A percentile compares a stretch with the other conserved stretches of the same genome.
These are phyloP conservation scores for Nannochloropsis granulata DNA, from an alignment of 108 stramenopile genomes.

Conservation along the genomic window DNA sequence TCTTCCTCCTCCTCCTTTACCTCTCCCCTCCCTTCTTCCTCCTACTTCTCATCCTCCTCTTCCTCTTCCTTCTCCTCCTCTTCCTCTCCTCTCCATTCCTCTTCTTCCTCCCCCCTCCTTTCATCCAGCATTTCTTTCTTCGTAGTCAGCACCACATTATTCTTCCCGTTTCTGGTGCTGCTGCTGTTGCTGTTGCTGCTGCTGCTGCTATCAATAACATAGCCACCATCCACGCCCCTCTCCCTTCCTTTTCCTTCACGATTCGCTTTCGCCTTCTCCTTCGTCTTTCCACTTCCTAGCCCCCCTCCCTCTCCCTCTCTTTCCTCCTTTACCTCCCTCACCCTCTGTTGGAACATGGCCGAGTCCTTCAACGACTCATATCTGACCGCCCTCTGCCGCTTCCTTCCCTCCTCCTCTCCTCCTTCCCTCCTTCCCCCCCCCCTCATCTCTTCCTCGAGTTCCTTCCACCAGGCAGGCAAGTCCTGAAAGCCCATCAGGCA, in stretches of 20 bases:
- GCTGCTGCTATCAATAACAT: too few species aligned
- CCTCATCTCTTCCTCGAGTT: background rate
- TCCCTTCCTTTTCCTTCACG: background rate
- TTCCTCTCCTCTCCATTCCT: background rate
- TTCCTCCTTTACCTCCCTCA: background rate
- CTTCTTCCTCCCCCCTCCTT: background rate
- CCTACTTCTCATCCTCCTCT: background rate
- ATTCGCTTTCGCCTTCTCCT: background rate
- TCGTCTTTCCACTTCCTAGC: background rate
- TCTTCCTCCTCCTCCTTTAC: background rate
- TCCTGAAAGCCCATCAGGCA: too few species aligned
- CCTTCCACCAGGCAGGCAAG: background rate
- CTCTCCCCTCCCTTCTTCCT: background rate
- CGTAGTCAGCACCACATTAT: background rate
- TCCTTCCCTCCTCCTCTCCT: background rate
- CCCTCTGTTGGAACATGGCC: background rate
- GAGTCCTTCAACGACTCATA: background rate
- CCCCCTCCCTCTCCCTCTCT: background rate
- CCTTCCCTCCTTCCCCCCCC: background rate
- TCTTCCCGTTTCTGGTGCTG: too few species aligned
- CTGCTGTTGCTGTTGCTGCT: too few species aligned
- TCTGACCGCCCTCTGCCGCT: background rate
- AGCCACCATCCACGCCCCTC: background rate
- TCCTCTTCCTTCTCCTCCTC: background rate
- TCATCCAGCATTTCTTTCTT: background rate